Base-by-base conservation (phyloP, 1,284 basidiomycete genomes). In the Cronartium ribicola region DNA sequence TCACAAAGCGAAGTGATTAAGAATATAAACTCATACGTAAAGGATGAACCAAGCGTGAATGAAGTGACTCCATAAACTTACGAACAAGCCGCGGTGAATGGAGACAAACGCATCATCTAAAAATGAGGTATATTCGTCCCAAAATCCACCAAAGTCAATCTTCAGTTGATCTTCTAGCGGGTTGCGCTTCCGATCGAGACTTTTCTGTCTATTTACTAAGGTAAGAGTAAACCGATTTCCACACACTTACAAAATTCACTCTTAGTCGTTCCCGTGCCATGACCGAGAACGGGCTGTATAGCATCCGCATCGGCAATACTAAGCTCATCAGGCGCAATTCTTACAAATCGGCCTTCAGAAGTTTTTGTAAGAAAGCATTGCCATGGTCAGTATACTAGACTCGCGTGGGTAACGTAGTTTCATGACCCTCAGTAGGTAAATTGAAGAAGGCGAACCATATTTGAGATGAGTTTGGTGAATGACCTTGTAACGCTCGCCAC, bases 321-420 rank as follows among this genome's bases (percentile, higher is more conserved):
- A 36, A 93, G 83, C 79, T 94, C 90, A 80, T 93, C 92, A 0
- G 92, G 92, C 0, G 90, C 90, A 75, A 95, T 84, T 76, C 92
- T 89, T n/a, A 93, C 89, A 69, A 92, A 85, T 2, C 86, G 86
- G 55, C 90, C 90, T 90, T 75, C 10, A 57, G 36, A 20, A 55
- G n/a, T 60, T 29, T 29, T 29, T 29, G 2, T 29, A 29, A 29
- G 29, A 29, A 29, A 29, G 29, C 29, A 29, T 29, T 29, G 29
- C 29, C 2, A 1, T 29, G 1, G 60, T 44, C 36, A 29, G 20
- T 41, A 44, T 37, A n/a, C 8, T 60, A n/a, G 43, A 55, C 51
- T 22, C 17, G 20, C 20, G 20, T 37, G 60, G 43, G 17, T 51
- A 60, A 71, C 7, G 64, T 8, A 20, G 40, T 20, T 5, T 10